phyloP scores from a whole-genome alignment of 306 rosid species.

The Castanospermum australe region DNA sequence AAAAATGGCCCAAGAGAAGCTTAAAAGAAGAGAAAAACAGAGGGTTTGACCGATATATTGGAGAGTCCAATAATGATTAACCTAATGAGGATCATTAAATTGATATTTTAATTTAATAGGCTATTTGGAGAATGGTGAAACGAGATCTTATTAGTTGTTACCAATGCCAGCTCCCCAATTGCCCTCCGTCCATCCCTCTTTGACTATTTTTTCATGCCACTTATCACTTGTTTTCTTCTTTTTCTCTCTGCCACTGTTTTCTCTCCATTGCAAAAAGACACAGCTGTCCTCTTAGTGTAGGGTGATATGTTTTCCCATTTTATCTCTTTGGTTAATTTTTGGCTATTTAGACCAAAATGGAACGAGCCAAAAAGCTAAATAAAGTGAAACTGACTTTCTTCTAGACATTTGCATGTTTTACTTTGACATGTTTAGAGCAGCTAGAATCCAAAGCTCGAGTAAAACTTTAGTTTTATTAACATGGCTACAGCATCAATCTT shows the following conservation, averaged over 20 bases:
- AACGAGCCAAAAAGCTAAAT: conserved; percentile 11
- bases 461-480: neutral
- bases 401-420: neutral
- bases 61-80: conserved; percentile 8
- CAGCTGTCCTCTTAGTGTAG: neutral
- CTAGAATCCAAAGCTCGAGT: neutral
- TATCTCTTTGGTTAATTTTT: conserved; percentile 7
- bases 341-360: neutral
- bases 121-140: too few relatives aligned
- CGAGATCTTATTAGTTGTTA: neutral
- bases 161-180: neutral
- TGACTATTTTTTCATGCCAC: conserved; percentile 35
- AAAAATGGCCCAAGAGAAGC: conserved; percentile 5
- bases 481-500: neutral
- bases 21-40: too few relatives aligned
- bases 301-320: neutral
- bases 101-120: too few relatives aligned
- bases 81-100: too few relatives aligned
- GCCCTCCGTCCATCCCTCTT: neutral
- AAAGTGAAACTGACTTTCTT: neutral
- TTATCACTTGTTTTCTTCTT: neutral
- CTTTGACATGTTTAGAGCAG: neutral
- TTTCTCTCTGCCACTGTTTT: neutral
- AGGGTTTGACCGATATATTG: conserved; percentile 44
- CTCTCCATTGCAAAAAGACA: neutral